Evolutionary conservation across 176 grass and related monocot genomes (phyloP).

Genomic region (Cenchrus purpureus): DNA sequence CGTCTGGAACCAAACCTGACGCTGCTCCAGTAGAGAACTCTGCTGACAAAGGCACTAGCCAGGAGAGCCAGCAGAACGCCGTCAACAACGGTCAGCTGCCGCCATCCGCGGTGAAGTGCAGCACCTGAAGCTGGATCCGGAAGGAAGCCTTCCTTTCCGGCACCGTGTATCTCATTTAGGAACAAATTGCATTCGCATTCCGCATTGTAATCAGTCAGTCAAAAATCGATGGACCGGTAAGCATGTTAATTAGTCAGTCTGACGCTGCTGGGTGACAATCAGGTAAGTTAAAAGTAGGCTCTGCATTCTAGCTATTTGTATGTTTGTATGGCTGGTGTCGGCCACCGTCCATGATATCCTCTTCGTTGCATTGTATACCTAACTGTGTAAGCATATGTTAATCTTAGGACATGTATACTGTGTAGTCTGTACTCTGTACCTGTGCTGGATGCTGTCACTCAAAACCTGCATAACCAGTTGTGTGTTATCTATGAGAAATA

Average conservation of each 20-base stretch:
- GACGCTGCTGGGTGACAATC: constrained; percentile 51
- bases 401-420: constrained; percentile 52
- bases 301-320: constrained; percentile 44
- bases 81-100: constrained; percentile 59
- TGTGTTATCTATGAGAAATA: constrained; percentile 25
- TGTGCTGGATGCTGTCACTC: constrained; percentile 1
- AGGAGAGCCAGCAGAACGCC: constrained; percentile 27
- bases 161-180: constrained; percentile 11
- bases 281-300: constrained; percentile 36
- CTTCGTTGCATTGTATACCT: constrained; percentile 26
- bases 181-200: constrained; percentile 31
- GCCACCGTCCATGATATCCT: not conserved
- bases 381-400: constrained; percentile 46
- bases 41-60: constrained; percentile 9
- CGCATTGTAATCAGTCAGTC: constrained; percentile 42
- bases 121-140: constrained; percentile 11
- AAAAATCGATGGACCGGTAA: constrained; percentile 18
- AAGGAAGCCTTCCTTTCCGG: not conserved
- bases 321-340: constrained; percentile 45
- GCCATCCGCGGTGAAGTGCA: constrained; percentile 51
- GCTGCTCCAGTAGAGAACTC: constrained; percentile 36
- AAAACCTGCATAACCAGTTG: constrained; percentile 22
- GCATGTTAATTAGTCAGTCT: constrained; percentile 65
- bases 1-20: constrained; percentile 36
- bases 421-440: constrained; percentile 13